Base-by-base conservation (phyloP, 371 early-diverging fungal genomes). In the Apophysomyces elegans region DNA sequence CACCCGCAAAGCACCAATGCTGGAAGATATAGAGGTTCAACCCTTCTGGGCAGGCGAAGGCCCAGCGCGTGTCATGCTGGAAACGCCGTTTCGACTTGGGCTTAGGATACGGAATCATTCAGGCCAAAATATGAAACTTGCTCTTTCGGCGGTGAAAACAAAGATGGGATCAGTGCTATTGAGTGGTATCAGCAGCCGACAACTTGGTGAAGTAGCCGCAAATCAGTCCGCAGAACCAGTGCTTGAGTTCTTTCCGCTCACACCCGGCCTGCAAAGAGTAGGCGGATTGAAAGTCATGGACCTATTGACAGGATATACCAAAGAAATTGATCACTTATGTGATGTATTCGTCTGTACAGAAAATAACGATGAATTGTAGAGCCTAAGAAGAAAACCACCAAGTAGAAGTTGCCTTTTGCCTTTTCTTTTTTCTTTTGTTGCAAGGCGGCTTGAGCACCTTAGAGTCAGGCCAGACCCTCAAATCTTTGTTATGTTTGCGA, bases 201-300 rank as follows among this genome's bases (percentile, higher is more conserved):
- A 84, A 13, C 68, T 96, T 45, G 96, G 94, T 9, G 82, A 83
- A 14, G 72, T 96, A 2, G 79, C 69, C 12, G 79, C 90, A 1
- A 85, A 86, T 37, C 84, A 82, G 43, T 77, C 82, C 4, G 78
- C 78, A 1, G 91, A 92, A 47, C 81, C 95, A 47, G 74, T 78
- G 5, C 65, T 97, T 37, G 86, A 92, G 61, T 95, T 94, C 71
- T 89, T 95, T 67, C 90, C 97, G 11, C 71, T 96, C 62, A 84
- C 89, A 37, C 84, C 93, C 14, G 97, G 97, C 1, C 80, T 94
- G 58, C 95, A 95, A 70, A 88, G 92, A 65, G 80, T 97, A 59
- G 91, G 92, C 5, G 95, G 95, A 0, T 73, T 96, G 67, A 80
- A 80, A 64, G 75, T 96, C 6, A 76, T 72, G 37, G 92, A 92